Base-by-base conservation (phyloP, 805 yeast species). In the Phaffomyces thermotolerans region DNA sequence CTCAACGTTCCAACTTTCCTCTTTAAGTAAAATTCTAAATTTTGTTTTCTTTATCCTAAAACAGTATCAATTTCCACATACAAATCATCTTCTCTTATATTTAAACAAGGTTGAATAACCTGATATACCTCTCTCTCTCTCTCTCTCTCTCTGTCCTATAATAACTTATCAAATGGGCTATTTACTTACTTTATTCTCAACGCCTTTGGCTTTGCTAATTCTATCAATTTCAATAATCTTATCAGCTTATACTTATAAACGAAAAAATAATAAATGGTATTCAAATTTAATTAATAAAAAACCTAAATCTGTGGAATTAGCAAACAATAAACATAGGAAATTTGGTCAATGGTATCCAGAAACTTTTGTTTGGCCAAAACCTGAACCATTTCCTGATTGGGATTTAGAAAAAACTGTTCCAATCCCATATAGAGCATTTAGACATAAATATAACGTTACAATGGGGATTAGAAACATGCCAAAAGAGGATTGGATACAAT, bases 391-490 rank as follows among this genome's bases (percentile, higher is more conserved):
- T 48, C 60, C 65, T 20, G 56, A 40, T 10, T 54, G 59, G 59
- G 47, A 46, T 36, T 27, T 53, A 14, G 27, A 50, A 3, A 33
- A 36, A 8, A 52, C 56, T 0, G 24, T 20, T 18, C 59, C 59
- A 3, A 24, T 54, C 10, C 59, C 59, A 32, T 54, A 54, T 42
- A 41, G 59, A 31, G 84, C 87, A 0, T 81, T 81, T 63, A 78
- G 72, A 55, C 81, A 78, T 59, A 77, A 74, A 46, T 81, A 81
- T 56, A 72, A 65, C 51, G 71, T 81, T 39, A 81, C 81, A 22
- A 81, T 81, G 88, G 88, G 87, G 7, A 79, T 80, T 36, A 64
- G 87, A 49, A 65, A 65, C 45, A 73, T 79, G 82, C 75, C 78
- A 39, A 74, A 73, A 71, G 64, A 74, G 42, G 67, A 66, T 40